These are phyloP conservation scores for Mycena latifolia DNA, from an alignment of 768 basidiomycete species.

Conservation along the genomic window DNA sequence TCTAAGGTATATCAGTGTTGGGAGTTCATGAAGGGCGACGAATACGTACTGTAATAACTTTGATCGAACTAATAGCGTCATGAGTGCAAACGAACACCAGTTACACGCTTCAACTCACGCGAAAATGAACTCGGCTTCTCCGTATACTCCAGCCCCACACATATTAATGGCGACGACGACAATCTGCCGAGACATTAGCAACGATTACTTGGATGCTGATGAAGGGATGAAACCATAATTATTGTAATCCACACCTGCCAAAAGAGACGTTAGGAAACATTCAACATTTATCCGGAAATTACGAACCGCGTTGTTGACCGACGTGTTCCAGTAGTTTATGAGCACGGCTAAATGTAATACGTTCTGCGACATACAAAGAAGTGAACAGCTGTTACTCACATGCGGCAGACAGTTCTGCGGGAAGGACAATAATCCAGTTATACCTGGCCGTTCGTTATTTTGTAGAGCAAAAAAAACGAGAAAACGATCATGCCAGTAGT, in stretches of 20 bases:
- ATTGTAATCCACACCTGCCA: conserved; percentile 75
- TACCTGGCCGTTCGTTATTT: too few relatives aligned
- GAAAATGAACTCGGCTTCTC: conserved; percentile 90
- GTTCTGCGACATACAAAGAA: too few relatives aligned
- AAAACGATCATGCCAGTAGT: conserved; percentile 55
- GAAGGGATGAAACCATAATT: conserved; percentile 14
- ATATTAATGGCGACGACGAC: conserved; percentile 39
- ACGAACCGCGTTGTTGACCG: conserved; percentile 66
- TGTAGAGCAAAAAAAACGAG: too few relatives aligned
- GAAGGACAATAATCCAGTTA: conserved; percentile 71
- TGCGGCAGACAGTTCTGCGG: conserved; percentile 60
- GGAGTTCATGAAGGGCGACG: too few relatives aligned
- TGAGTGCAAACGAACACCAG: background rate
- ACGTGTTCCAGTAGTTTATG: conserved; percentile 76
- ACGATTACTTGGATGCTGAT: too few relatives aligned
- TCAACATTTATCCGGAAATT: background rate
- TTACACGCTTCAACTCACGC: conserved; percentile 61
- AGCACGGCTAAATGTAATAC: conserved; percentile 54
- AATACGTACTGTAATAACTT: conserved; percentile 72
- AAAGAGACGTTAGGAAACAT: background rate
- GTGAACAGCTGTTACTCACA: too few relatives aligned
- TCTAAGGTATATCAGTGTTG: conserved; percentile 39
- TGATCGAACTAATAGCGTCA: conserved; percentile 69
- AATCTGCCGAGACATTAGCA: background rate
- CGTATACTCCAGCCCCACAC: conserved; percentile 83